Evolutionary conservation across 1,139 yeast species (phyloP).

Genomic region (Yamadazyma atmosphaerica): DNA sequence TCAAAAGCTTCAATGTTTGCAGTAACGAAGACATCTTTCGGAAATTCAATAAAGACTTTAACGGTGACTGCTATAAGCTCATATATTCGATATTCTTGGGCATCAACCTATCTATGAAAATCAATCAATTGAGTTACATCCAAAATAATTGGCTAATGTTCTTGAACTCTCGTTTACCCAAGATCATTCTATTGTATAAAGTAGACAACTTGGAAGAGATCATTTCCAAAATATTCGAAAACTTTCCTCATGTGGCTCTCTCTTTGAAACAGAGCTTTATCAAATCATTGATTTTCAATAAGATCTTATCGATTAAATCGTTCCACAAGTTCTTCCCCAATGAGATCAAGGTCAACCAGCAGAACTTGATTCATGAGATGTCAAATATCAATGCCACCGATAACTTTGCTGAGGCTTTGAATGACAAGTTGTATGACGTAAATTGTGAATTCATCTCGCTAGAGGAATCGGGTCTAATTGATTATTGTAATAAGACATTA

Average conservation of each 20-base stretch:
- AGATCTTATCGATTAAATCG: slow-evolving; percentile 39
- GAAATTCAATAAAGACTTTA: slow-evolving; percentile 16
- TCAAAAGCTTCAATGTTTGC: slow-evolving; percentile 26
- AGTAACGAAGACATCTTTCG: slow-evolving; percentile 17
- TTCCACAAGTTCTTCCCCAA: slow-evolving; percentile 44
- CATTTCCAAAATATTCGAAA: slow-evolving; percentile 16
- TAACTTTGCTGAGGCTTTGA: slow-evolving; percentile 20
- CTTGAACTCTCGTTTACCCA: slow-evolving; percentile 31
- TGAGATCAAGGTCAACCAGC: slow-evolving; percentile 36
- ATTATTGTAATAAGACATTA: slow-evolving; percentile 26
- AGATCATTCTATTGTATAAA: slow-evolving; percentile 17
- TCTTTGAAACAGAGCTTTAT: slow-evolving; percentile 58
- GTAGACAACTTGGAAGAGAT: slow-evolving; percentile 19
- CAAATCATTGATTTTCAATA: slow-evolving; percentile 43
- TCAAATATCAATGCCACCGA: slow-evolving; percentile 18
- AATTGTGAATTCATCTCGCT: slow-evolving; percentile 57
- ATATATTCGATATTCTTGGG: slow-evolving; percentile 22
- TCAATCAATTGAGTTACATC: slow-evolving; percentile 24
- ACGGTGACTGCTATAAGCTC: slow-evolving; percentile 23
- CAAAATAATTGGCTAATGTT: slow-evolving; percentile 38
- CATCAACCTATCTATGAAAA: slow-evolving; percentile 12
- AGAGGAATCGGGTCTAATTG: slow-evolving; percentile 51
- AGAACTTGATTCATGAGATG: slow-evolving; percentile 24
- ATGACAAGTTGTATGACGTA: slow-evolving; percentile 42
- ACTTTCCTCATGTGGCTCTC: slow-evolving; percentile 20